A percentile compares a stretch with the other conserved stretches of the same genome.
These are phyloP conservation scores for Russula foetens DNA, from an alignment of 768 basidiomycete species.

Conservation along the genomic window DNA sequence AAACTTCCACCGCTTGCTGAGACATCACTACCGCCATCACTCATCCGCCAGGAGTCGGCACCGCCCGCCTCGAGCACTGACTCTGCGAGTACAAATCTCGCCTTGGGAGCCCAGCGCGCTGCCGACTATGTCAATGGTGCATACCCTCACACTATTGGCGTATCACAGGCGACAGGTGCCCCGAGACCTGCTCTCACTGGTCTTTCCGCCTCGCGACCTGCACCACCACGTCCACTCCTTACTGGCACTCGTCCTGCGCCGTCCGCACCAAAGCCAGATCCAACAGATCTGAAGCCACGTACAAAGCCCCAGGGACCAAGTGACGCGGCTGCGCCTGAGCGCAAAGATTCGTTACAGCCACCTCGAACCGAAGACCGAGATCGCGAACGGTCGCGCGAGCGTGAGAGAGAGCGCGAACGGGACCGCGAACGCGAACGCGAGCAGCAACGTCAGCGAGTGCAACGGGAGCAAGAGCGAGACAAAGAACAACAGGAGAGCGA, in stretches of 20 bases:
- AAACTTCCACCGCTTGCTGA: constrained; percentile 35
- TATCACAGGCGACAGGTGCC: constrained; percentile 24
- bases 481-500: constrained; percentile 28
- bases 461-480: constrained; percentile 23
- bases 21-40: constrained; percentile 23
- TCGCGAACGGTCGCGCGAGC: constrained; percentile 28
- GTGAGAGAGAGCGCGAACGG: constrained; percentile 24
- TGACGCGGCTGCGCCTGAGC: constrained; percentile 29
- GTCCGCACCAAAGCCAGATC: constrained; percentile 42
- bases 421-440: constrained; percentile 22
- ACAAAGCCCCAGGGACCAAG: constrained; percentile 50
- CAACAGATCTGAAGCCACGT: constrained; percentile 58
- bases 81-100: constrained; percentile 27
- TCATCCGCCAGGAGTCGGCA: constrained; percentile 41
- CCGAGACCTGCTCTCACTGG: constrained; percentile 26
- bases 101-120: constrained; percentile 46
- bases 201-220: constrained; percentile 52
- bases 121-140: constrained; percentile 56
- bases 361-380: constrained; percentile 20
- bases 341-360: constrained; percentile 41
- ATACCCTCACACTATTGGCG: constrained; percentile 36
- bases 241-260: constrained; percentile 49
- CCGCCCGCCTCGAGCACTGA: constrained; percentile 29
- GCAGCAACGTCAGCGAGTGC: constrained; percentile 20
- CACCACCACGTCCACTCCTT: constrained; percentile 61